Evolutionary conservation across 345 rosid genomes (phyloP).

Genomic region (Adansonia digitata): DNA sequence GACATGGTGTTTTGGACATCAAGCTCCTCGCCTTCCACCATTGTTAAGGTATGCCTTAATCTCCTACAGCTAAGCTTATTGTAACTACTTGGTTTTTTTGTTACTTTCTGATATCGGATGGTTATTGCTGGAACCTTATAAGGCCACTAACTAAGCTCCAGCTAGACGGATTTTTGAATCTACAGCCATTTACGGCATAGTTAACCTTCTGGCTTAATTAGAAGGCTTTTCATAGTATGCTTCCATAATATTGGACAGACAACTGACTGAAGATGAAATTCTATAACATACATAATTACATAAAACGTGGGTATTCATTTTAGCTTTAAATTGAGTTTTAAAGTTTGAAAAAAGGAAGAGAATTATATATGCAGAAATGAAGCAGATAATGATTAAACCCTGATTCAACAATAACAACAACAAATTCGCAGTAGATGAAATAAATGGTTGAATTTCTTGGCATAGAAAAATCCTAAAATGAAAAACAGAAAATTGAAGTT

Average conservation of each 20-base stretch:
- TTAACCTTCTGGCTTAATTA: not conserved
- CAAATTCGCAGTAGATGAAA: not conserved
- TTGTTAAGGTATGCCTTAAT: not conserved
- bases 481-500: not conserved
- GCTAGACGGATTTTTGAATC: not conserved
- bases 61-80: not conserved
- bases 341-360: not conserved
- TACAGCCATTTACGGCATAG: not conserved
- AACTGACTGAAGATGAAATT: not conserved
- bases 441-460: not conserved
- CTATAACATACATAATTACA: not conserved
- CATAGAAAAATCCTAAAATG: not conserved
- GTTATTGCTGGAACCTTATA: not conserved
- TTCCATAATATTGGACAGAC: not conserved
- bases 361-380: not conserved
- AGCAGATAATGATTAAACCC: not conserved
- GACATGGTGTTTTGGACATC: not conserved
- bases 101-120: not conserved
- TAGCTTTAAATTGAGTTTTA: not conserved
- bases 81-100: not conserved
- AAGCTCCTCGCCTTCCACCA: not conserved
- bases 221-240: not conserved
- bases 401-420: not conserved
- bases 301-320: not conserved
- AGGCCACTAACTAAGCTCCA: not conserved